Conservation (phyloP, 192 early-diverging fungal genomes). For the Coemansia asiatica region DNA sequence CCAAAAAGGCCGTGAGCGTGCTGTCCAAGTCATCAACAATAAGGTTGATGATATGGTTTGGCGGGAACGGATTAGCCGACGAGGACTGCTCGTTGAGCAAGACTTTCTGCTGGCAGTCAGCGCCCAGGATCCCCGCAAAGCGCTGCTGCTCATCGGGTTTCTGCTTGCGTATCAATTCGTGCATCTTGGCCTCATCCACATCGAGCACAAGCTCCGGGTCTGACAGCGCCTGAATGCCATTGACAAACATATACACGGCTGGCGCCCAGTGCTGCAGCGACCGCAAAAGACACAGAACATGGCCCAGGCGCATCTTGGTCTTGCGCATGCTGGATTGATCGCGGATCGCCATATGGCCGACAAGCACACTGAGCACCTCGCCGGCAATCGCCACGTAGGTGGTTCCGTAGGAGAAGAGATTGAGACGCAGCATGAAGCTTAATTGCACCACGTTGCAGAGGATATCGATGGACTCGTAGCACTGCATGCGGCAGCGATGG, state of each 20-base stretch:
- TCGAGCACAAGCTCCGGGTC: constrained; percentile 41
- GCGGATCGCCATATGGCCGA: constrained; percentile 35
- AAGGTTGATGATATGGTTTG: constrained; percentile 48
- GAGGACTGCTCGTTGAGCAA: not conserved
- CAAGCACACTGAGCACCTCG: constrained; percentile 46
- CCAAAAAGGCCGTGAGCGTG: constrained; percentile 41
- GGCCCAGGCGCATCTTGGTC: constrained; percentile 40
- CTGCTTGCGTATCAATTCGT: not conserved
- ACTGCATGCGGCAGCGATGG: constrained; percentile 45
- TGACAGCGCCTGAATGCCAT: constrained; percentile 42
- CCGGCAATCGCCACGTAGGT: constrained; percentile 46
- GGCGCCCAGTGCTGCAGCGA: constrained; percentile 53
- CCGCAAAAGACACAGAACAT: constrained; percentile 40
- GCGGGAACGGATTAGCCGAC: constrained; percentile 45
- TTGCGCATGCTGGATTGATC: constrained; percentile 34
- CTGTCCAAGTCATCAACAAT: constrained; percentile 41
- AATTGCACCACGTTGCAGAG: constrained; percentile 48
- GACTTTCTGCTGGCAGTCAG: not conserved
- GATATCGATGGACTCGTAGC: constrained; percentile 46
- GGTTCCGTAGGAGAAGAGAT: constrained; percentile 48
- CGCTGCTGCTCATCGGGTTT: constrained; percentile 13
- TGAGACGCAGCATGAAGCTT: constrained; percentile 41
- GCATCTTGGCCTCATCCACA: constrained; percentile 8
- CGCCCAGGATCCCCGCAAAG: constrained; percentile 5
- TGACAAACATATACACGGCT: constrained; percentile 47